Evolutionary conservation across 208 protist species (phyloP).

Genomic region (Wallacemonas sp.): DNA sequence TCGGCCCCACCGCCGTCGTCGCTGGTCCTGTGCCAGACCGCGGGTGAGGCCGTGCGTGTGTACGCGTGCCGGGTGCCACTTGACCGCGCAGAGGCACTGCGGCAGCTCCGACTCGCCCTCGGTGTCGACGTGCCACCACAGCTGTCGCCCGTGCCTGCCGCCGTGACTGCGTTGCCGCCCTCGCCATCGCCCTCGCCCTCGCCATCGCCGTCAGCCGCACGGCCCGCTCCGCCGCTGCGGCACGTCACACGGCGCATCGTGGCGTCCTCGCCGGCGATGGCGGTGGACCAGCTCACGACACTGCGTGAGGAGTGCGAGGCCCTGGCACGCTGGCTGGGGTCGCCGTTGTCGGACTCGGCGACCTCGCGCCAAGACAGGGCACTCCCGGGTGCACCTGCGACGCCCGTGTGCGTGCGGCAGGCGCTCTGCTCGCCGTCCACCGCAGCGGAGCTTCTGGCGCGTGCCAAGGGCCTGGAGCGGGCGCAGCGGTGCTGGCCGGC

Average conservation of each 20-base stretch:
- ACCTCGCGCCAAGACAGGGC: neutral
- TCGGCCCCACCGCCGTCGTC: neutral
- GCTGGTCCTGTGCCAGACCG: neutral
- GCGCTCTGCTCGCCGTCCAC: neutral
- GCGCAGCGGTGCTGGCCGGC: slow-evolving; percentile 7
- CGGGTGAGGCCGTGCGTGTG: too few species aligned
- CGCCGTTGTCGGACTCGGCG: neutral
- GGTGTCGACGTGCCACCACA: slow-evolving; percentile 29
- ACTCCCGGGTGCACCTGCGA: slow-evolving; percentile 10
- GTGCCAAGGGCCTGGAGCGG: slow-evolving; percentile 9
- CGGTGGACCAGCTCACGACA: neutral
- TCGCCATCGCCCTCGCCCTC: neutral
- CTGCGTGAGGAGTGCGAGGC: slow-evolving; percentile 14
- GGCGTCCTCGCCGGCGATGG: neutral
- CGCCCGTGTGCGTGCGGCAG: neutral
- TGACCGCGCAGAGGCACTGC: slow-evolving; percentile 30
- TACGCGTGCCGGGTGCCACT: slow-evolving; percentile 1
- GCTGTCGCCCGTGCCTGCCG: neutral
- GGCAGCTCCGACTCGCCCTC: slow-evolving; percentile 33
- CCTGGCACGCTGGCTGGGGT: slow-evolving; percentile 13
- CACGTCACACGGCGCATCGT: neutral
- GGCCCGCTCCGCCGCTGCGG: neutral
- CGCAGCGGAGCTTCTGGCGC: slow-evolving; percentile 20
- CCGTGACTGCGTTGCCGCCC: neutral
- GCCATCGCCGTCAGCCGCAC: neutral